Evolutionary conservation across 139 green algal species (phyloP).

Genomic region (Picochlorum sp.): DNA sequence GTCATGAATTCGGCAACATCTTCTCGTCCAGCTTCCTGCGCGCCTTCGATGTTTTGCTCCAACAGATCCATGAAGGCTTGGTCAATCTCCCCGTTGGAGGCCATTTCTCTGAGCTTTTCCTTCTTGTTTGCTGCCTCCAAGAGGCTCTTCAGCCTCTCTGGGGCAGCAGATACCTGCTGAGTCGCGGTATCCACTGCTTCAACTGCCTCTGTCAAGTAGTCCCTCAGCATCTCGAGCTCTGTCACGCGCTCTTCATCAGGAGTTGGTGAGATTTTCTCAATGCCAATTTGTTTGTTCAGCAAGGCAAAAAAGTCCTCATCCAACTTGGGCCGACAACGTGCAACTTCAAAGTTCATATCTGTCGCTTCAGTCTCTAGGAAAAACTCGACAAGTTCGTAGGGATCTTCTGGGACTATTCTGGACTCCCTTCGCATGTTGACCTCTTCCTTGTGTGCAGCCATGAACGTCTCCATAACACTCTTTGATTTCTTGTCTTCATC

Average conservation of each 20-base stretch:
- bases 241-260: slow-evolving; percentile 58
- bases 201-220: slow-evolving; percentile 57
- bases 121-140: slow-evolving; percentile 74
- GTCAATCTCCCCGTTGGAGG: slow-evolving; percentile 68
- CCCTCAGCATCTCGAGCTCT: slow-evolving; percentile 75
- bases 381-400: slow-evolving; percentile 64
- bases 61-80: slow-evolving; percentile 62
- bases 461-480: slow-evolving; percentile 17
- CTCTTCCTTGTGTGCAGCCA: slow-evolving; percentile 18
- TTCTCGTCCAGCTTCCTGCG: slow-evolving; percentile 46
- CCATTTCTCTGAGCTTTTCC: slow-evolving; percentile 72
- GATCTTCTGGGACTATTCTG: slow-evolving; percentile 23
- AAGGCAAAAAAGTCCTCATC: slow-evolving; percentile 42
- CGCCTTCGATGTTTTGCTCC: slow-evolving; percentile 73
- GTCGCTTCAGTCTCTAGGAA: slow-evolving; percentile 73
- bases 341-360: slow-evolving; percentile 85
- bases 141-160: slow-evolving; percentile 64
- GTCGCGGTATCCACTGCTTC: slow-evolving; percentile 57
- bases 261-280: slow-evolving; percentile 34
- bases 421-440: slow-evolving; percentile 28
- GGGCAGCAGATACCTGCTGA: slow-evolving; percentile 29
- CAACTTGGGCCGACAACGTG: slow-evolving; percentile 48
- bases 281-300: slow-evolving; percentile 26
- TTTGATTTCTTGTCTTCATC: slow-evolving; percentile 52
- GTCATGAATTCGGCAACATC: slow-evolving; percentile 68